Evolutionary conservation across 2,329 filamentous ascomycete species (phyloP), one percentile per base, ranked within the genome.

Genomic region (Gliomastix tumulicola): DNA sequence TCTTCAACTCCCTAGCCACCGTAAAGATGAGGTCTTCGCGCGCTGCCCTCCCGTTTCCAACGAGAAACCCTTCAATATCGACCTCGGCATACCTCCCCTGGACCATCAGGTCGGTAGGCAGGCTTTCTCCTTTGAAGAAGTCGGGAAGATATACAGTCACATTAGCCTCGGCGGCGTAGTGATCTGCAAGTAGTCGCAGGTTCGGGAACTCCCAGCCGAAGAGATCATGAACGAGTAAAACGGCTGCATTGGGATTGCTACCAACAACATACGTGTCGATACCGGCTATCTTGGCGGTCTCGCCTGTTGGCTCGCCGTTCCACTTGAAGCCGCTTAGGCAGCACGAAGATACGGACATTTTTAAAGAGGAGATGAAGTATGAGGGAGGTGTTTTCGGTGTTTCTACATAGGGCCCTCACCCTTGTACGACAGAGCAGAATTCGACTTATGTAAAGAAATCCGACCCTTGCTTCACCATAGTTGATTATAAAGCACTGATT

Each of bases 161-260:
- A 23, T 60, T 49, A n/a, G 51, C 53, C 42, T 71, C 63, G 13
- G 48, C 46, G 5, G 68, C 66, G 40, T 62, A 70, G 46, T 66
- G 56, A 37, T 71, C 68, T 2, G 66, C 66, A 2, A 72, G 51
- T 2, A 72, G 49, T 1, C 66, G 58, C 23, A 53, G 42, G 41
- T 71, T 72, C 19, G 50, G 46, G 34, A 67, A 66, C 3, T 44
- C 63, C 64, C 66, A 71, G 25, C 64, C 63, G 6, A 65, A 53
- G 13, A 67, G 44, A 34, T 65, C 63, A 31, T 56, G 52, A 23
- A 66, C 49, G 35, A 62, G 21, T 1, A 68, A 37, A 15, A 67
- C 47, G 3, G 61, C 60, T 1, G 51, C 44, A 4, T 59, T 41
- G 11, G 46, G 35, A 33, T 58, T 62, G 15, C 43, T 39, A 4